phyloP scores from a whole-genome alignment of 345 rosid species.

The Citrus inodora region DNA sequence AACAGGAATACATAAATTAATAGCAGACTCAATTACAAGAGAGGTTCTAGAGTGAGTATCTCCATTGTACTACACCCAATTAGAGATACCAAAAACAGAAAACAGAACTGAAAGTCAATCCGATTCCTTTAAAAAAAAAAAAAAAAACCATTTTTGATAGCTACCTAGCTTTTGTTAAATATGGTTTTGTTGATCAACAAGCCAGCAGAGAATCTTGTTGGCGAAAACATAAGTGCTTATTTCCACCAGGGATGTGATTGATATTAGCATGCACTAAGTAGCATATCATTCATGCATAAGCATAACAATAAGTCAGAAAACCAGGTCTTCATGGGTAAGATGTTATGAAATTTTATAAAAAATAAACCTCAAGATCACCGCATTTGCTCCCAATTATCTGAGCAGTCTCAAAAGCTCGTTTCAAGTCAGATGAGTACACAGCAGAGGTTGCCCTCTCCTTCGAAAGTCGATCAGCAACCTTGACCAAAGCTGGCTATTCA shows the following conservation, averaged over 20 bases:
- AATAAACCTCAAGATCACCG: constrained; percentile 28
- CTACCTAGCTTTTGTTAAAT: background rate
- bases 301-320: background rate
- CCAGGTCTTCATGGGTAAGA: background rate
- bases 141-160: background rate
- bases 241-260: background rate
- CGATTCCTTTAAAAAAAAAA: too few species aligned
- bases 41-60: too few species aligned
- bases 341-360: background rate
- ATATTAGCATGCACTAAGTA: background rate
- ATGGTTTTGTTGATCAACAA: background rate
- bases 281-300: background rate
- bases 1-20: too few species aligned
- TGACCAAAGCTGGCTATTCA: background rate
- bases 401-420: constrained; percentile 42
- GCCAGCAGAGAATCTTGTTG: background rate
- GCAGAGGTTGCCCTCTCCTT: constrained; percentile 27
- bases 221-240: background rate
- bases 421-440: constrained; percentile 20
- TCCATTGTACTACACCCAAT: too few species aligned
- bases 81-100: too few species aligned
- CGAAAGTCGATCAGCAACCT: constrained; percentile 41
- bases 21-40: too few species aligned
- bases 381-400: constrained; percentile 33
- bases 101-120: too few species aligned